Percentiles rank a stretch among this genome's conserved stretches.
Conservation (phyloP, 2,329 filamentous ascomycete species). For the Zymoseptoria passerinii region DNA sequence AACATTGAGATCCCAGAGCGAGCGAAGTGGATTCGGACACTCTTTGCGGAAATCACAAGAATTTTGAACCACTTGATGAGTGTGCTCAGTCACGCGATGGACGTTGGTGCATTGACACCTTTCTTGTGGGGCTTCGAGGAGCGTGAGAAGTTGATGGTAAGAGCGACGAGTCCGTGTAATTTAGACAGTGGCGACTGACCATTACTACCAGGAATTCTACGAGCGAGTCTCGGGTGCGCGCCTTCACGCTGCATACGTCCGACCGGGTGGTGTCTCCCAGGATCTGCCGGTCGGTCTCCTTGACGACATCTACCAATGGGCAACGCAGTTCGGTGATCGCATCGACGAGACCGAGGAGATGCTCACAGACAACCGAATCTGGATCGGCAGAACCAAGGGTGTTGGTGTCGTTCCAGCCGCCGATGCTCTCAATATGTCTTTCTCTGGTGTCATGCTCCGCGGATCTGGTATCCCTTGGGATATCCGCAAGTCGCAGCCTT, state of each 20-base stretch:
- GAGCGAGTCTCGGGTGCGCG: slow-evolving; percentile 97
- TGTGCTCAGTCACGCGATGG: slow-evolving; percentile 94
- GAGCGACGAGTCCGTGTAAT: slow-evolving; percentile 22
- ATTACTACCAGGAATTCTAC: slow-evolving; percentile 76
- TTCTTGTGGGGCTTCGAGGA: slow-evolving; percentile 99
- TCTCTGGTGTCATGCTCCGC: slow-evolving; percentile 95
- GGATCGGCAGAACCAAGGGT: slow-evolving; percentile 83
- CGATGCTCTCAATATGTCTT: slow-evolving; percentile 94
- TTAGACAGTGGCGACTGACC: slow-evolving; percentile 2
- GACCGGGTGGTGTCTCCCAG: slow-evolving; percentile 91
- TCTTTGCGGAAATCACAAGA: slow-evolving; percentile 93
- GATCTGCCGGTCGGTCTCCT: slow-evolving; percentile 89
- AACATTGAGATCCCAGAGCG: slow-evolving; percentile 93
- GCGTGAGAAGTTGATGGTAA: slow-evolving; percentile 98
- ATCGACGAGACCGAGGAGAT: slow-evolving; percentile 99
- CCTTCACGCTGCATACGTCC: slow-evolving; percentile 93
- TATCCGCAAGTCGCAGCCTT: slow-evolving; percentile 90
- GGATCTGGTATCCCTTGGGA: slow-evolving; percentile 95
- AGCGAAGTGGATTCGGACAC: slow-evolving; percentile 91
- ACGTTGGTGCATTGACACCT: slow-evolving; percentile 93
- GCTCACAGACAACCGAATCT: slow-evolving; percentile 98
- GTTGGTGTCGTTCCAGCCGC: slow-evolving; percentile 84
- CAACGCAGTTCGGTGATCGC: slow-evolving; percentile 95
- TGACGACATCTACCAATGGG: slow-evolving; percentile 99
- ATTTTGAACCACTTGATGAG: slow-evolving; percentile 98